A percentile compares a stretch with the other conserved stretches of the same genome.
Evolutionary conservation across 1,284 basidiomycete genomes (phyloP).

Genomic region (Trametes versicolor): DNA sequence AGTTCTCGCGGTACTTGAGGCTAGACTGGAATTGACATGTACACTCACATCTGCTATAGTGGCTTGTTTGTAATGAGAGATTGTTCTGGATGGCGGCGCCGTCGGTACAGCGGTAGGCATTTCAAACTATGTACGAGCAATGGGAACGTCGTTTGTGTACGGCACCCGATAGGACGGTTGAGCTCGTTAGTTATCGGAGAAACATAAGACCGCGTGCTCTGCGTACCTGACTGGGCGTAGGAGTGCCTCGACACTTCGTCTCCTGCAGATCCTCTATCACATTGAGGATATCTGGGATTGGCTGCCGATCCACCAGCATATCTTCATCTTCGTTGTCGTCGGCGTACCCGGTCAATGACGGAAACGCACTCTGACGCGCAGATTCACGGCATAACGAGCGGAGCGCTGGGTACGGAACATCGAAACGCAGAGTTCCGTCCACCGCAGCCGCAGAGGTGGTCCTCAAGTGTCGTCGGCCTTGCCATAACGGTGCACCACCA

Average conservation of each 20-base stretch:
- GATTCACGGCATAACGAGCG: not conserved
- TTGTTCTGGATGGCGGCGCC: too few relatives aligned
- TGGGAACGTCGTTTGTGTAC: too few relatives aligned
- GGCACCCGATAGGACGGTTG: too few relatives aligned
- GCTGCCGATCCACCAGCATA: not conserved
- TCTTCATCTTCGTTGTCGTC: conserved; percentile 6
- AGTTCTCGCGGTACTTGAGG: not conserved
- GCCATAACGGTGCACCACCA: not conserved
- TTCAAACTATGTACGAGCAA: too few relatives aligned
- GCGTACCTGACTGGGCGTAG: conserved; percentile 18
- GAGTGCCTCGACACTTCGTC: not conserved
- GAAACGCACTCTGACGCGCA: not conserved
- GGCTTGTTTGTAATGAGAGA: too few relatives aligned
- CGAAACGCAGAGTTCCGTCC: conserved; percentile 4
- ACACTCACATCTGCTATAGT: too few relatives aligned
- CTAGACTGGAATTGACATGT: not conserved
- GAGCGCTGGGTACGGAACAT: not conserved
- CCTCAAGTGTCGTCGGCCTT: conserved; percentile 22
- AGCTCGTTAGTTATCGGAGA: not conserved
- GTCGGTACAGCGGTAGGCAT: too few relatives aligned
- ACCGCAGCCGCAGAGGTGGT: conserved; percentile 19
- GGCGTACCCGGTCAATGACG: not conserved
- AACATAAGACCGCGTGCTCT: not conserved
- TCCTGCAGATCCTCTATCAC: conserved; percentile 21
- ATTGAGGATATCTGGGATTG: conserved; percentile 29